Evolutionary conservation across 2,329 filamentous ascomycete species (phyloP).

Genomic region (Paecilomyces niveus): DNA sequence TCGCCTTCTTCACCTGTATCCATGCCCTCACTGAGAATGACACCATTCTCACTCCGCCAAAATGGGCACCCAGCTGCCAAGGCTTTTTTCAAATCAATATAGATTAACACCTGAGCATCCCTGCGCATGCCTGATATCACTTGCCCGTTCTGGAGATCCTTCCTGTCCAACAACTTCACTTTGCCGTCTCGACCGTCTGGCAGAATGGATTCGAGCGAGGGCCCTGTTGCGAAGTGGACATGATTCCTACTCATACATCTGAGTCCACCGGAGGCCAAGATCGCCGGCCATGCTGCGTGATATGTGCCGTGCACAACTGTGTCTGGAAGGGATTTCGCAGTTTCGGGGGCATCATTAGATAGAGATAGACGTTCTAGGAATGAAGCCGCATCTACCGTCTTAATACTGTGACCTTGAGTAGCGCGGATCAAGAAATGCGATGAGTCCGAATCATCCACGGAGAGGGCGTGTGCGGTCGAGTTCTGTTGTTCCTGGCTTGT

Average conservation of each 20-base stretch:
- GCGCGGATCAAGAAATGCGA: slow-evolving; percentile 80
- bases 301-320: slow-evolving; percentile 84
- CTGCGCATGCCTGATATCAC: slow-evolving; percentile 76
- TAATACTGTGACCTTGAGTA: slow-evolving; percentile 89
- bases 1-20: slow-evolving; percentile 45
- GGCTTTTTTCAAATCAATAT: slow-evolving; percentile 64
- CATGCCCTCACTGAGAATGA: slow-evolving; percentile 55
- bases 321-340: slow-evolving; percentile 44
- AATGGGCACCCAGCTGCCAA: slow-evolving; percentile 59
- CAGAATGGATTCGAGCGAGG: slow-evolving; percentile 44
- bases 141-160: slow-evolving; percentile 15
- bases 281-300: slow-evolving; percentile 68
- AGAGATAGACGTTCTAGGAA: slow-evolving; percentile 63
- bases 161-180: slow-evolving; percentile 8
- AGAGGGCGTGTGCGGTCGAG: slow-evolving; percentile 28
- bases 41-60: slow-evolving; percentile 73
- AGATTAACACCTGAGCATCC: slow-evolving; percentile 70
- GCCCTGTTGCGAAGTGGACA: slow-evolving; percentile 77
- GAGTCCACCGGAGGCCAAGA: slow-evolving; percentile 69
- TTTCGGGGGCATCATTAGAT: slow-evolving; percentile 37
- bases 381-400: slow-evolving; percentile 59
- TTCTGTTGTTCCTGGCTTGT: slow-evolving; percentile 24
- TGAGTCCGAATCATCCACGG: slow-evolving; percentile 43
- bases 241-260: slow-evolving; percentile 77
- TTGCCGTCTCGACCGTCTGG: slow-evolving; percentile 13